Base-by-base conservation (phyloP, 2,329 filamentous ascomycete species). In the Fusarium solani-melongenae region DNA sequence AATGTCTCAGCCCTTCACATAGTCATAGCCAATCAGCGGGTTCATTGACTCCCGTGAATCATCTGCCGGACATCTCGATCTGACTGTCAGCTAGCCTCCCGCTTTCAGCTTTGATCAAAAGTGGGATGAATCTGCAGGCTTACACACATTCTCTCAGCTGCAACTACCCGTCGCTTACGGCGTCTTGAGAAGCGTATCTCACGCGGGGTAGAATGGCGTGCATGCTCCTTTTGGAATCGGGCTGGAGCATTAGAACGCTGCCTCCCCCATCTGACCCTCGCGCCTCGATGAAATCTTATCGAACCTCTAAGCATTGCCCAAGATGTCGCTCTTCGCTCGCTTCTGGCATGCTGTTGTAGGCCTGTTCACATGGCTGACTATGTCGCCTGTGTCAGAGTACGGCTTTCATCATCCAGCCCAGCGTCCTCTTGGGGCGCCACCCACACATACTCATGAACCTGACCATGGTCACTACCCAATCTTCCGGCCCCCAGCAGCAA, bases 311-410 rank as follows among this genome's bases (percentile, higher is more conserved):
- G 10, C 22, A 62, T 44, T 15, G n/a, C 11, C 27, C 62, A 67
- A 22, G 20, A 75, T 75, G 73, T 68, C 70, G 10, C 70, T 75
- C 17, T 46, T 75, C 4, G 55, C 60, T 24, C 67, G 72, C 6
- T 61, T 75, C n/a, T 75, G 73, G 73, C 70, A 75, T 46, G 44
- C 67, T 12, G 66, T 71, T 10, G 67, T 75, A 36, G 67, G 62
- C 29, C n/a, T 75, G 20, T 53, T 67, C 60, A 62, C 73, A 49
- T 75, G 73, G 73, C 59, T 75, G 39, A 73, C 72, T 17, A 59
- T 75, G 67, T 75, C 70, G 22, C 73, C 73, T 10, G 29, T 60
- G 51, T 60, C 53, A 20, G 62, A 70, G 1, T 67, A 51, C 6
- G 56, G 62, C 4, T 51, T 46, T 46, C 41, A 51, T 41, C 44